Percentiles rank a stretch among this genome's conserved stretches.
phyloP scores from a whole-genome alignment of 257 asterid genomes.

The Plantago ovata region DNA sequence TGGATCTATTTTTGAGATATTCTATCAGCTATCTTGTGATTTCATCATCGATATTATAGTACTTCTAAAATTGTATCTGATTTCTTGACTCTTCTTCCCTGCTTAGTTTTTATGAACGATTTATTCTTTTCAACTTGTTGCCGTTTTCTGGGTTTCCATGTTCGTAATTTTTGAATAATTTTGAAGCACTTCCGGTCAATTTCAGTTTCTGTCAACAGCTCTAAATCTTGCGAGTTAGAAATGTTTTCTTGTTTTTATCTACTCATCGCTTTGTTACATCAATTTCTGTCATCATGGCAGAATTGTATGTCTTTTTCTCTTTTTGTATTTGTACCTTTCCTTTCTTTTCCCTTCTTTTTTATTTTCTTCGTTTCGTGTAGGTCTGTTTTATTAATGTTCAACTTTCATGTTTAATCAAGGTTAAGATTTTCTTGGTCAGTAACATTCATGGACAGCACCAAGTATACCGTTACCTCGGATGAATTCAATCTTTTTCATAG shows the following conservation, averaged over 20 bases:
- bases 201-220: constrained; percentile 1
- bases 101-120: background rate
- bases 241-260: background rate
- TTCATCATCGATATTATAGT: background rate
- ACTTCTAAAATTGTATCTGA: background rate
- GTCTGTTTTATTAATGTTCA: constrained; percentile 1
- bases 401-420: constrained; percentile 32
- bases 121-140: background rate
- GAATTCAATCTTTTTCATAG: constrained; percentile 35
- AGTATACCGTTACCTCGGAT: constrained; percentile 18
- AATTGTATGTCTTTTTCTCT: background rate
- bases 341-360: background rate
- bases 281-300: constrained; percentile 3
- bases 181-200: constrained; percentile 1
- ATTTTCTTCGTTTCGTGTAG: background rate
- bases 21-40: background rate
- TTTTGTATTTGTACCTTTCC: background rate
- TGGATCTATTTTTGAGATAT: constrained; percentile 4
- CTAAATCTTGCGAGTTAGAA: background rate
- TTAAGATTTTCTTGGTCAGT: background rate
- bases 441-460: constrained; percentile 26
- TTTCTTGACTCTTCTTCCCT: background rate
- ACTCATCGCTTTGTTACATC: background rate
- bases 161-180: constrained; percentile 5
- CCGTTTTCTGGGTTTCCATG: constrained; percentile 1